phyloP scores from a whole-genome alignment of 441 rosid genomes.

The Pelargonium australe region DNA sequence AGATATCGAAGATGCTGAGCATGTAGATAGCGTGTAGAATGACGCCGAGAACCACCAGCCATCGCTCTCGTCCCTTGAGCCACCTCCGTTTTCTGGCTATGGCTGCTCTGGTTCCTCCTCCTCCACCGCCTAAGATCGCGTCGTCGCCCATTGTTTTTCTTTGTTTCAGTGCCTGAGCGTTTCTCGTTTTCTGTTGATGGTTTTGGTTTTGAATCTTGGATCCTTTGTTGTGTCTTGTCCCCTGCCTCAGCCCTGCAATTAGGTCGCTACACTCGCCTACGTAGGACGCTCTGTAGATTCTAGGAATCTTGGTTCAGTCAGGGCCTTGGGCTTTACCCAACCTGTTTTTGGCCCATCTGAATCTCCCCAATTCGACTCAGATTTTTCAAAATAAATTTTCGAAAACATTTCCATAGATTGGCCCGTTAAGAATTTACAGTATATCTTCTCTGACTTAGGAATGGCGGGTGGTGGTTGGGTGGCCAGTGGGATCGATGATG shows the following conservation, averaged over 20 bases:
- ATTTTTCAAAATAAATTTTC: too few relatives aligned
- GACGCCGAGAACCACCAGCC: conserved; percentile 80
- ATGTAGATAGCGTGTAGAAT: conserved; percentile 82
- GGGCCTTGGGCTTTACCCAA: neutral
- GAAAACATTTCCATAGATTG: too few relatives aligned
- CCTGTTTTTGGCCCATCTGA: neutral
- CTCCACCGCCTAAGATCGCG: conserved; percentile 66
- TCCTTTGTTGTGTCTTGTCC: too few relatives aligned
- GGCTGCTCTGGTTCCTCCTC: conserved; percentile 25
- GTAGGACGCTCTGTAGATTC: neutral
- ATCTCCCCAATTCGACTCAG: too few relatives aligned
- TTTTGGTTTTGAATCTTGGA: neutral
- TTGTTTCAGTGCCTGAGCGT: neutral
- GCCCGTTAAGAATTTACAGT: too few relatives aligned
- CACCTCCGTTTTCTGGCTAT: conserved; percentile 33
- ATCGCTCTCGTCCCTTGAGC: conserved; percentile 63
- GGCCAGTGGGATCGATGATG: too few relatives aligned
- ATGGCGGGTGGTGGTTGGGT: too few relatives aligned
- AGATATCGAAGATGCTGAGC: conserved; percentile 92
- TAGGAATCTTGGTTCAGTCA: too few relatives aligned
- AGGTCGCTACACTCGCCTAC: neutral
- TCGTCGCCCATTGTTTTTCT: conserved; percentile 35
- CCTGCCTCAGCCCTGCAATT: too few relatives aligned
- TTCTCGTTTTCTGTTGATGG: neutral
- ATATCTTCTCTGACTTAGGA: too few relatives aligned